Percentiles rank a stretch among this genome's conserved stretches.
phyloP scores from a whole-genome alignment of 176 grass and related monocot genomes.

The Oryza brachyantha region DNA sequence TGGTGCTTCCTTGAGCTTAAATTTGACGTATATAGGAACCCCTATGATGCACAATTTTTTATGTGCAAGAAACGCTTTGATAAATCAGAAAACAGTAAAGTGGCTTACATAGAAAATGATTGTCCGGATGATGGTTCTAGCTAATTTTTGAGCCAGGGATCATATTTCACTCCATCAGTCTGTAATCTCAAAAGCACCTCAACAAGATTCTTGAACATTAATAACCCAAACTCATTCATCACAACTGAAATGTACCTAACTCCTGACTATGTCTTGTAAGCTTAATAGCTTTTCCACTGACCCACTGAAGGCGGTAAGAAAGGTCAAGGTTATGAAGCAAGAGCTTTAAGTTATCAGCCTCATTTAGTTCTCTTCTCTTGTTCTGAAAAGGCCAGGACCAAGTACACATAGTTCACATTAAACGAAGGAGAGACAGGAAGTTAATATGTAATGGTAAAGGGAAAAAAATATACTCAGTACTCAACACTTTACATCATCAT shows the following conservation, averaged over 20 bases:
- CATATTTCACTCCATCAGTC: background rate
- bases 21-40: constrained; percentile 2
- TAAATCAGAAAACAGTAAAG: constrained; percentile 8
- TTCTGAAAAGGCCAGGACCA: constrained; percentile 38
- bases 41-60: background rate
- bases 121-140: background rate
- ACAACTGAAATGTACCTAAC: constrained; percentile 90
- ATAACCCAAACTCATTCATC: constrained; percentile 42
- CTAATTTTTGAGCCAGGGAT: background rate
- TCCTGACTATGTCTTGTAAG: constrained; percentile 72
- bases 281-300: constrained; percentile 58
- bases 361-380: constrained; percentile 49
- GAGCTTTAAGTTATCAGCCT: constrained; percentile 67
- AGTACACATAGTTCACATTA: background rate
- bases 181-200: constrained; percentile 21
- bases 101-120: constrained; percentile 28
- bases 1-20: constrained; percentile 14
- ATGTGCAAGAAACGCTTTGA: background rate
- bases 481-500: background rate
- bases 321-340: constrained; percentile 88
- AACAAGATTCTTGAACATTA: constrained; percentile 20
- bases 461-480: background rate
- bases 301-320: constrained; percentile 82
- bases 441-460: background rate
- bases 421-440: constrained; percentile 1